phyloP scores from a whole-genome alignment of 805 yeast species.

The Kodamaea nitidulidarum region DNA sequence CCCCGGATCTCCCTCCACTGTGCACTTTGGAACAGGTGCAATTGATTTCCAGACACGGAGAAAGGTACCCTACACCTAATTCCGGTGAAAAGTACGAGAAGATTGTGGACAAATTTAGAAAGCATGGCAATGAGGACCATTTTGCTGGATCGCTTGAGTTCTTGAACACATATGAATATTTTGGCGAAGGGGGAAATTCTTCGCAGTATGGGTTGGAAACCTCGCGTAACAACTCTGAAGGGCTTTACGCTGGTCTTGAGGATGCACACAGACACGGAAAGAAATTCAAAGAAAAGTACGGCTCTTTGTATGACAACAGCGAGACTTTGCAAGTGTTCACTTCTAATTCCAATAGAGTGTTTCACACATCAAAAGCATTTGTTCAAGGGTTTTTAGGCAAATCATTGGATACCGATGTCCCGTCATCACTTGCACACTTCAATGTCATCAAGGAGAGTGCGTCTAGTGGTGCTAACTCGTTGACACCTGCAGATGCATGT shows the following conservation, averaged over 20 bases:
- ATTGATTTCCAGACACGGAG: constrained; percentile 76
- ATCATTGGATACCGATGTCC: constrained; percentile 26
- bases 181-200: constrained; percentile 26
- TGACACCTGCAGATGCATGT: constrained; percentile 27
- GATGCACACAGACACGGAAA: constrained; percentile 50
- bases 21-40: constrained; percentile 67
- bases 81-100: constrained; percentile 26
- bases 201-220: constrained; percentile 49
- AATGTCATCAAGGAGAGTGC: constrained; percentile 45
- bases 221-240: constrained; percentile 37
- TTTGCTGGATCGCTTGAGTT: constrained; percentile 50
- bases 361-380: constrained; percentile 51
- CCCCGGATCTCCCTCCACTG: constrained; percentile 44
- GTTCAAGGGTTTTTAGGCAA: constrained; percentile 57
- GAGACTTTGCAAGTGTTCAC: constrained; percentile 48
- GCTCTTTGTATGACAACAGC: constrained; percentile 38
- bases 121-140: constrained; percentile 15
- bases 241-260: constrained; percentile 50
- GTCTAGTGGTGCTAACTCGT: constrained; percentile 19
- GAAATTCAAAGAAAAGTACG: constrained; percentile 46
- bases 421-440: constrained; percentile 21
- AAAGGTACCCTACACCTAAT: constrained; percentile 54
- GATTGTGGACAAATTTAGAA: constrained; percentile 20
- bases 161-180: constrained; percentile 49
- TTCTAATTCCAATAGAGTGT: constrained; percentile 52